Conservation (phyloP, 1,284 basidiomycete genomes). For the Taiwanofungus camphoratus region DNA sequence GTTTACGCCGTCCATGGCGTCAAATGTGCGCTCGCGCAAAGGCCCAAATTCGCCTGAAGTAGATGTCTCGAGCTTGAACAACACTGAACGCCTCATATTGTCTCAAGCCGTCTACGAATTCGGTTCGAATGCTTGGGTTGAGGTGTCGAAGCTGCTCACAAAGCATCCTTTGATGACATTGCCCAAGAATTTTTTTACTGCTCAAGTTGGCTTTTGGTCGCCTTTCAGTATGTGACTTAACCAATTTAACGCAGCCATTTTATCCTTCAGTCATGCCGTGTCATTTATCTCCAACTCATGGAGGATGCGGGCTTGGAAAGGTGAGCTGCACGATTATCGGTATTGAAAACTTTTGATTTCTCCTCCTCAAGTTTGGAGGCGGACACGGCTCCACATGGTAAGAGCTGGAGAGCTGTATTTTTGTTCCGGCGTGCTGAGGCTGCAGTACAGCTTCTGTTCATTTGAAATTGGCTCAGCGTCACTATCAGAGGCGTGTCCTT, state of each 20-base stretch:
- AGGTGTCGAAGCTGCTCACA: conserved; percentile 60
- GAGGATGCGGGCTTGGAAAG: conserved; percentile 59
- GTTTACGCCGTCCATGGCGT: conserved; percentile 7
- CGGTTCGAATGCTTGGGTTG: conserved; percentile 70
- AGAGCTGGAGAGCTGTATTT: conserved; percentile 6
- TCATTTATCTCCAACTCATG: conserved; percentile 64
- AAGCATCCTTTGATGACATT: conserved; percentile 62
- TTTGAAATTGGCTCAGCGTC: conserved; percentile 65
- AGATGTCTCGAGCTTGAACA: conserved; percentile 31
- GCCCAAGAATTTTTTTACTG: conserved; percentile 60
- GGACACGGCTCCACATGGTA: conserved; percentile 17
- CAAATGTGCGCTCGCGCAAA: conserved; percentile 8
- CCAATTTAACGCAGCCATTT: conserved; percentile 13
- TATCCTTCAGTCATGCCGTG: conserved; percentile 54
- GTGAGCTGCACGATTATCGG: conserved; percentile 35
- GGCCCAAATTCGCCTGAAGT: conserved; percentile 14
- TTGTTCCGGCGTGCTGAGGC: conserved; percentile 9
- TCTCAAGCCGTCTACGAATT: conserved; percentile 83
- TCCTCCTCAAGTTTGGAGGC: conserved; percentile 16
- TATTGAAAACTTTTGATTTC: conserved; percentile 1
- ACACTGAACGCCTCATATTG: conserved; percentile 67
- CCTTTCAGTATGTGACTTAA: conserved; percentile 1
- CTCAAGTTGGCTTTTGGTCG: conserved; percentile 42
- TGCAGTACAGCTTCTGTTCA: conserved; percentile 40
- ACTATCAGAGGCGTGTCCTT: conserved; percentile 62